Evolutionary conservation across 2,329 filamentous ascomycete genomes (phyloP), one percentile per base, ranked within the genome.

Genomic region (Thyridium curvatum): DNA sequence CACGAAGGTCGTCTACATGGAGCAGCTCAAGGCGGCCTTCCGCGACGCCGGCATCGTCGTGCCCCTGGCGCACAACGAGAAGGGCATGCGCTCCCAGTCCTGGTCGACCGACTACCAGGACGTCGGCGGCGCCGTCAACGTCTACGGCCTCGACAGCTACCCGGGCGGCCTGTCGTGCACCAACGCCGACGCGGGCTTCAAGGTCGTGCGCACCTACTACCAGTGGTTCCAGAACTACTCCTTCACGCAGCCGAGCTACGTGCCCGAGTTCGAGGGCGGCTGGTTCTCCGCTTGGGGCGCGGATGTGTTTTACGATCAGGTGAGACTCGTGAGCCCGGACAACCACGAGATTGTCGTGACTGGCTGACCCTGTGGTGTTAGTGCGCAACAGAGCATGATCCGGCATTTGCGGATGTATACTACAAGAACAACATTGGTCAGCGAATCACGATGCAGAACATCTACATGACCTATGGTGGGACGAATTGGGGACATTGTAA

Each of bases 211-310:
- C 18, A 74, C 63, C 5, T 79, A 77, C 46, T 70, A 71, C 42
- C 65, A 76, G 44, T 77, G 72, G 70, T 78, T 78, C 45, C 61
- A 66, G n/a, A 69, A 72, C 31, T 73, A 73, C 40, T 71, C 71
- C 0, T 68, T 56, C 35, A 73, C 71, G 1, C 73, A 77, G 46
- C 74, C 73, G 2, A 62, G 64, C 34, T 74, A 65, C 41, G 49
- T 77, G 1, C 65, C 72, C 5, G 74, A 75, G 47, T 75, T 77
- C 21, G 64, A 74, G 47, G 69, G 67, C 4, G 72, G 72, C 0
- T 74, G 60, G 46, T 74, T 75, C 40, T 66, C 68, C n/a, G 62
- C 69, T 12, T 76, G 72, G 72, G 69, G 66, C 1, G 68, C 66
- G 4, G 56, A 47, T 9, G 60, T 59, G 2, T 73, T 73, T 43